Evolutionary conservation across 1,139 yeast species (phyloP), one percentile per base, ranked within the genome.

Genomic region (Barnettozyma hawaiiensis): DNA sequence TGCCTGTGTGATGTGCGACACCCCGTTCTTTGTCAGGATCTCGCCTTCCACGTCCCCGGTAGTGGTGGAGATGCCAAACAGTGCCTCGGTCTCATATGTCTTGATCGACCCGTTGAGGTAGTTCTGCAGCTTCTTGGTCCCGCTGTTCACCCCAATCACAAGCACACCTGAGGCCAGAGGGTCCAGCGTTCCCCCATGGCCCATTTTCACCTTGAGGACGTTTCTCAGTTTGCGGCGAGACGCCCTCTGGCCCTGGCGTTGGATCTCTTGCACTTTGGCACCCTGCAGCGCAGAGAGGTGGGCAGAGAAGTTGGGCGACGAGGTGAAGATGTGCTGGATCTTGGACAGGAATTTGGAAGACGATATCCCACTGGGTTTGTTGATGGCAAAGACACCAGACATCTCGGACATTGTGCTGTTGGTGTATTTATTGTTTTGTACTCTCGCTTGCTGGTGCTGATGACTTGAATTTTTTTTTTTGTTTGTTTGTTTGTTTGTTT

Each of bases 121-220:
- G 47, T 76, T 70, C 45, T 79, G 82, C 37, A 94, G 68, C 59
- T 76, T 70, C 60, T 90, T 92, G 3, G 99, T 94, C 2, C 98
- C 98, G 2, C 69, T 53, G 9, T 97, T 97, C 21, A 94, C 76
- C 4, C 98, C 99, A 46, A 94, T 73, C 2, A 94, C 94, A 46
- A 92, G 63, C 2, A 92, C 92, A 8, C 99, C 99, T 24, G 89
- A 80, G 0, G 99, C 99, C 44, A 87, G 64, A 0, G 97, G 97
- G 58, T 94, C 99, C 36, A 94, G 69, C 0, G 99, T 92, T 7
- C 99, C 99, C 7, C 98, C 99, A 63, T 94, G 99, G 1, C 99
- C 99, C 68, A 92, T 83, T 59, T 94, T 92, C 24, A 90, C 77
- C 55, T 79, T 80, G 15, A 67, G 61, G n/a, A 75, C 64, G 41